Conservation (phyloP, 208 protist genomes). For the Trypanosoma boissoni region DNA sequence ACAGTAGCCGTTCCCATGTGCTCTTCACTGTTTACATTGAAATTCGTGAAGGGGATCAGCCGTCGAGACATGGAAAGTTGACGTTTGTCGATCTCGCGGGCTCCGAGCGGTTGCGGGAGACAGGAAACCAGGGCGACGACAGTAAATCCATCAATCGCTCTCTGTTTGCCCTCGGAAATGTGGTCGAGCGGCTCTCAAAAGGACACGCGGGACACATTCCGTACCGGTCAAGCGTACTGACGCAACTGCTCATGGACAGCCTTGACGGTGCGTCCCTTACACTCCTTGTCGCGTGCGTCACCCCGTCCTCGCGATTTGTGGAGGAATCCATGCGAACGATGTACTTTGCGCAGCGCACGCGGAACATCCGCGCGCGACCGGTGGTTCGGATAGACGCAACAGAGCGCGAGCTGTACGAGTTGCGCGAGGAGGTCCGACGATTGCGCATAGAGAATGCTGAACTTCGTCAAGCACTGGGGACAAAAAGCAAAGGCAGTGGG, state of each 20-base stretch:
- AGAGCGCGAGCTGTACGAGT: conserved; percentile 47
- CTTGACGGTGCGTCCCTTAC: conserved; percentile 70
- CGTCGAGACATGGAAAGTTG: conserved; percentile 64
- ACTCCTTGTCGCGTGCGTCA: conserved; percentile 81
- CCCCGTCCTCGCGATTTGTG: conserved; percentile 58
- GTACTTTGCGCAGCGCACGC: conserved; percentile 72
- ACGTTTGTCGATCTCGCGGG: conserved; percentile 94
- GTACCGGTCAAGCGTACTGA: conserved; percentile 86
- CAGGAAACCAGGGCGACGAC: conserved; percentile 70
- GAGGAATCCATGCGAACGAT: conserved; percentile 83
- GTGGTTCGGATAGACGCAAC: conserved; percentile 62
- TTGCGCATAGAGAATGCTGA: conserved; percentile 53
- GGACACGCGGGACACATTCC: conserved; percentile 49
- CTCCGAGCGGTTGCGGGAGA: conserved; percentile 87
- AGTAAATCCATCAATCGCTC: conserved; percentile 89
- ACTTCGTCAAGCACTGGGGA: conserved; percentile 46
- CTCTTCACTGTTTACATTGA: conserved; percentile 88
- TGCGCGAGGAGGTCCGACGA: conserved; percentile 34
- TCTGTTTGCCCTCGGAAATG: conserved; percentile 88
- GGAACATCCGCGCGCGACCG: conserved; percentile 48
- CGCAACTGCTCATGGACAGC: conserved; percentile 86
- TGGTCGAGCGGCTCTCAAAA: conserved; percentile 75
- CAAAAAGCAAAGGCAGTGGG: no score
- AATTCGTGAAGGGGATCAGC: conserved; percentile 17
- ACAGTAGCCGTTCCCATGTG: conserved; percentile 90